These are phyloP conservation scores for Acer negundo DNA, from an alignment of 345 rosid genomes.

Conservation along the genomic window DNA sequence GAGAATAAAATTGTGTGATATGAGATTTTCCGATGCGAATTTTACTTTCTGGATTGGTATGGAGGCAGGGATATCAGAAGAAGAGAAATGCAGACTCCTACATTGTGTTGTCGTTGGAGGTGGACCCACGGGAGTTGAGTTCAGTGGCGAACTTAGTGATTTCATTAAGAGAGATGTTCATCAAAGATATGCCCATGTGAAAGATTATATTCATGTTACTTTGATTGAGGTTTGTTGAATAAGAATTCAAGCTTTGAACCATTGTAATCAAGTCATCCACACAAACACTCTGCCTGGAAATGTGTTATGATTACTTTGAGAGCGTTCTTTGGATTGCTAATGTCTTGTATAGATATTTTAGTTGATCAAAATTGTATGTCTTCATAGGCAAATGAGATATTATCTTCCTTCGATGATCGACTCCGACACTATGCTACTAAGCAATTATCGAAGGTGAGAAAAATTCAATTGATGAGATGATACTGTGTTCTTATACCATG, in stretches of 20 bases:
- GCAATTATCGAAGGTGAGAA: slow-evolving; percentile 78
- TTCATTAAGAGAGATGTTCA: slow-evolving; percentile 86
- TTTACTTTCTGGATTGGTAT: slow-evolving; percentile 14
- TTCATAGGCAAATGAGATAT: slow-evolving; percentile 81
- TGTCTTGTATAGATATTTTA: neutral
- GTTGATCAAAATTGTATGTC: slow-evolving; percentile 12
- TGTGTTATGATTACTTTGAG: neutral
- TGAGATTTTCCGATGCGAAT: neutral
- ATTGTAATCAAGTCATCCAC: neutral
- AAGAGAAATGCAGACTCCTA: slow-evolving; percentile 78
- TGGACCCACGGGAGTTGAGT: slow-evolving; percentile 97
- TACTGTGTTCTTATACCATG: neutral
- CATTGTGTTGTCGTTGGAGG: slow-evolving; percentile 98
- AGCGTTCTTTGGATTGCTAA: slow-evolving; percentile 5
- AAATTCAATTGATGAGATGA: slow-evolving; percentile 2
- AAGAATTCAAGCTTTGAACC: slow-evolving; percentile 2
- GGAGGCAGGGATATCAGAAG: slow-evolving; percentile 63
- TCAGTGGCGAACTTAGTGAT: slow-evolving; percentile 96
- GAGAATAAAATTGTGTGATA: neutral
- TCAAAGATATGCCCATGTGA: slow-evolving; percentile 81
- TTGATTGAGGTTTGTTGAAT: slow-evolving; percentile 78
- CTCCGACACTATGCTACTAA: slow-evolving; percentile 88
- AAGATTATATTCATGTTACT: slow-evolving; percentile 84
- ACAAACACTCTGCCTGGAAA: slow-evolving; percentile 7
- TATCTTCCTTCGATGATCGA: slow-evolving; percentile 94